Percentiles rank a stretch among this genome's conserved stretches.
Evolutionary conservation across 2,329 filamentous ascomycete species (phyloP).

Genomic region (Penicillium janthinellum): DNA sequence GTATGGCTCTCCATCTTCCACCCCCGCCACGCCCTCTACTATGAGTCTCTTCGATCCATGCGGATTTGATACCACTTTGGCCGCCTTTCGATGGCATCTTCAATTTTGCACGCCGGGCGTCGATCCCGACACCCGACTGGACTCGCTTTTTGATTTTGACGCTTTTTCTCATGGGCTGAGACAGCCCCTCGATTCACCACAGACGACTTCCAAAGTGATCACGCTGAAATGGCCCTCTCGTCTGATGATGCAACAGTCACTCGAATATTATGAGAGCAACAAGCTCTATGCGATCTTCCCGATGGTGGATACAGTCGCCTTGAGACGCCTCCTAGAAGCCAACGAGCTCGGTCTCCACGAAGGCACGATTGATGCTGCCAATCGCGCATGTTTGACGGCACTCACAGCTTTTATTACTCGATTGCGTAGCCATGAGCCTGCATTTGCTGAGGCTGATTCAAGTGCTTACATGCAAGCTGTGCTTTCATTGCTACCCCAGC

Average conservation of each 20-base stretch:
- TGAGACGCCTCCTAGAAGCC: conserved; percentile 19
- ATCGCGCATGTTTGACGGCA: conserved; percentile 24
- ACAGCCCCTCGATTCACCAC: not conserved
- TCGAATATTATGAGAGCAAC: conserved; percentile 23
- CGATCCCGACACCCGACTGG: conserved; percentile 1
- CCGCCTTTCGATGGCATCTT: conserved; percentile 25
- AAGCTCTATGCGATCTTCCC: conserved; percentile 31
- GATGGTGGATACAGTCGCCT: conserved; percentile 20
- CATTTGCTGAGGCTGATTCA: conserved; percentile 24
- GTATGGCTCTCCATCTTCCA: not conserved
- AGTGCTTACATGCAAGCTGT: conserved; percentile 28
- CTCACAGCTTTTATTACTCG: conserved; percentile 29
- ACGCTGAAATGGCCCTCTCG: conserved; percentile 21
- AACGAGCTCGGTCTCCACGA: conserved; percentile 12
- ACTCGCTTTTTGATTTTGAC: conserved; percentile 18
- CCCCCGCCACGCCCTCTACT: not conserved
- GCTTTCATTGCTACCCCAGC: conserved; percentile 23
- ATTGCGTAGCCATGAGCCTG: conserved; percentile 26
- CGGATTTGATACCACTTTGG: conserved; percentile 16
- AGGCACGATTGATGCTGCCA: conserved; percentile 10
- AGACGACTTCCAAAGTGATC: not conserved
- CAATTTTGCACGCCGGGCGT: conserved; percentile 23
- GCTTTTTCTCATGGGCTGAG: conserved; percentile 9
- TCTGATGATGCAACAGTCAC: conserved; percentile 18
- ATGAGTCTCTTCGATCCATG: not conserved